Conservation (phyloP, 306 rosid genomes). For the Pyrus communis region DNA sequence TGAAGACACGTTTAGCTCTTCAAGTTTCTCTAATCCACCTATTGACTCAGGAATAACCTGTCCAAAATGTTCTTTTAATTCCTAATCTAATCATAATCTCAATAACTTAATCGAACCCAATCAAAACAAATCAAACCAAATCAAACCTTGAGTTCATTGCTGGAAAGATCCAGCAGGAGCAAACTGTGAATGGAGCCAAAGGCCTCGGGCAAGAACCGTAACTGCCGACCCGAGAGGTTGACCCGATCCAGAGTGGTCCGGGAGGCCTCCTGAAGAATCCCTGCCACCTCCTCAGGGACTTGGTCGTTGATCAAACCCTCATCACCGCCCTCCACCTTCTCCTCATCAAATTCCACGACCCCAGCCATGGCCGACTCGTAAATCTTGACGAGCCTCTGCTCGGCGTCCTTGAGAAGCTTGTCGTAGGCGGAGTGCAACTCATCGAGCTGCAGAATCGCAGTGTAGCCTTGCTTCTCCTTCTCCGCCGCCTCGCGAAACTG, state of each 20-base stretch:
- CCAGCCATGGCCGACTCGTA: constrained; percentile 43
- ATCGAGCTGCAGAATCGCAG: constrained; percentile 55
- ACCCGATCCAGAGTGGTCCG: constrained; percentile 52
- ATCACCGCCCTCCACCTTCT: constrained; percentile 4
- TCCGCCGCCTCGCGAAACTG: constrained; percentile 43
- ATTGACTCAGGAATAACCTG: constrained; percentile 82
- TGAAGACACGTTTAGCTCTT: constrained; percentile 74
- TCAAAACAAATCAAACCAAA: background rate
- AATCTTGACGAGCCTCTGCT: constrained; percentile 62
- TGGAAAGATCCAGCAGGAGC: constrained; percentile 51
- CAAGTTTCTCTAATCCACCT: constrained; percentile 59
- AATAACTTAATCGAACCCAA: background rate
- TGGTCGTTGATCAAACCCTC: constrained; percentile 18
- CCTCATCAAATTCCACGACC: background rate
- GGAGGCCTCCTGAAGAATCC: constrained; percentile 54
- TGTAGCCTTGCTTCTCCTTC: constrained; percentile 41
- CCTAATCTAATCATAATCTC: background rate
- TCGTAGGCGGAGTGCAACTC: constrained; percentile 75
- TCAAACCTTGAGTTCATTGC: constrained; percentile 55
- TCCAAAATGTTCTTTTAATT: background rate
- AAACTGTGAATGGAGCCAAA: constrained; percentile 53
- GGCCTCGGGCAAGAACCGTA: constrained; percentile 62
- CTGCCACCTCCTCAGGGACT: constrained; percentile 53
- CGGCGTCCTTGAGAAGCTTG: constrained; percentile 72
- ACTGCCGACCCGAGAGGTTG: constrained; percentile 41